phyloP scores from a whole-genome alignment of 2,329 filamentous ascomycete species.

The Colletotrichum sp. region DNA sequence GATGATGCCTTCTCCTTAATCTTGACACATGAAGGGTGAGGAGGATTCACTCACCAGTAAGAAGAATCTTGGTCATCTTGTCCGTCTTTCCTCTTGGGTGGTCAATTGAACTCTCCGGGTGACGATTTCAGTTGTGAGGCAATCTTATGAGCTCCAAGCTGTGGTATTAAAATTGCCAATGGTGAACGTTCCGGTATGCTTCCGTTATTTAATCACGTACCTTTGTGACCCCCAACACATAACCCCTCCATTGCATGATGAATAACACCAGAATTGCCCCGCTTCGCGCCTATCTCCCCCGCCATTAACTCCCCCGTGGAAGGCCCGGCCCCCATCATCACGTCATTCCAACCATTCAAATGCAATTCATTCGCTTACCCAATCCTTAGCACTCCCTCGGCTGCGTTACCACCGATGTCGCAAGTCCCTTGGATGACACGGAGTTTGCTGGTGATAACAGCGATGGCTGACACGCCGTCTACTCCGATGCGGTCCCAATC shows the following conservation, averaged over 20 bases:
- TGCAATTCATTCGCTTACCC: neutral
- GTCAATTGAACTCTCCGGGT: neutral
- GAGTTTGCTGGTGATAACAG: neutral
- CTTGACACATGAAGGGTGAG: neutral
- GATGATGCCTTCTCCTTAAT: neutral
- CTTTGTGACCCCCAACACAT: neutral
- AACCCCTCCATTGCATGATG: constrained; percentile 18
- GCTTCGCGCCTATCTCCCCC: neutral
- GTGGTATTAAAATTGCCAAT: neutral
- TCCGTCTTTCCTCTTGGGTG: neutral
- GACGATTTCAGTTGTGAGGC: neutral
- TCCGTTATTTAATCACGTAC: neutral
- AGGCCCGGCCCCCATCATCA: neutral
- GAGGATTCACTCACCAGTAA: constrained; percentile 42
- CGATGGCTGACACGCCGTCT: neutral
- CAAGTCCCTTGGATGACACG: neutral
- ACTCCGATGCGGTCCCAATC: neutral
- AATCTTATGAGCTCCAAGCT: neutral
- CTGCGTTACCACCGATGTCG: neutral
- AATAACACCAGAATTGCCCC: constrained; percentile 2
- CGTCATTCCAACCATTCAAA: constrained; percentile 8
- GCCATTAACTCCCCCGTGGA: neutral
- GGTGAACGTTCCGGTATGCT: neutral
- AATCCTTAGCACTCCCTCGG: neutral
- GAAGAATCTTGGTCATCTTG: constrained; percentile 50